Base-by-base conservation (phyloP, 2,329 filamentous ascomycete genomes). In the Dactylellina haptotyla region DNA sequence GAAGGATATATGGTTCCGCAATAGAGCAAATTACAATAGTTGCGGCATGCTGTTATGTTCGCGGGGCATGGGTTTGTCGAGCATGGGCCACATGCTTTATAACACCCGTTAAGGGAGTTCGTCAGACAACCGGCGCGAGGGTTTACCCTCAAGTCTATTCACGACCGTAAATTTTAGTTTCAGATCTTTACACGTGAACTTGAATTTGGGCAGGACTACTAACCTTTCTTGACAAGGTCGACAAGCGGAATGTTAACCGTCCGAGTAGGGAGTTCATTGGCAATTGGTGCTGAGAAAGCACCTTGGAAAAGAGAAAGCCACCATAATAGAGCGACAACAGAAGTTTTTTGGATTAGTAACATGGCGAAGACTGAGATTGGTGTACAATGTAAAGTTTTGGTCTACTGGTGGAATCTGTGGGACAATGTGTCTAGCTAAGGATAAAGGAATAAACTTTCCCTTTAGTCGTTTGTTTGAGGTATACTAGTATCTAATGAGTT, bases 51-150 rank as follows among this genome's bases (percentile, higher is more conserved):
- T 25, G 57, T 48, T 23, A 62, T 45, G 2, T 39, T 32, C 2
- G 28, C 4, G 16, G 41, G 23, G 30, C 46, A 56, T 8, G 10
- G 12, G 1, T 10, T 9, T 16, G 39, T 9, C 4, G n/a, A 20
- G 3, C 26, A 37, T 3, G 23, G 25, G 28, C 56, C 39, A 16
- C 65, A 70, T 8, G 30, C 46, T 20, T 61, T 61, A 43, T 70
- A 70, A n/a, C 65, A 70, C 18, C 41, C 63, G 48, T 48, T 57
- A 16, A 70, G 20, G 10, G 39, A n/a, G n/a, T n/a, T n/a, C n/a
- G n/a, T n/a, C n/a, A n/a, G n/a, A n/a, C n/a, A 6, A 20, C 12
- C 18, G 39, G 51, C 32, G 30, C 51, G 51, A 26, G 39, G 62
- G 18, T 46, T 41, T 20, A 58, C 26, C 2, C 37, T 23, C 25